These are phyloP conservation scores for Heliamphora exappendiculata DNA, from an alignment of 148 eudicot genomes.

Conservation along the genomic window DNA sequence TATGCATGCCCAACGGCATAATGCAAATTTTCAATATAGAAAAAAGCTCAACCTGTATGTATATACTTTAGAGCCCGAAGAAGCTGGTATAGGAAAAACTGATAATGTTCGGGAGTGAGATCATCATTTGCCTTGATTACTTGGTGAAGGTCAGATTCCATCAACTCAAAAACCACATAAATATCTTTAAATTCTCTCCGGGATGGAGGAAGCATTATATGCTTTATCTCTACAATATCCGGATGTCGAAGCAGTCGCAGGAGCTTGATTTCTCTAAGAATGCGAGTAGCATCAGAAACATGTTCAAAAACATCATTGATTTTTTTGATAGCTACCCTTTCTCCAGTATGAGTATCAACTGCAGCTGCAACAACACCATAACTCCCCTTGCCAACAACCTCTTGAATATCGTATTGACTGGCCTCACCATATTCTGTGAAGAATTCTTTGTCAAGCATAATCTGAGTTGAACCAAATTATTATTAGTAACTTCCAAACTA, in stretches of 20 bases:
- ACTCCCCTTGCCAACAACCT: conserved; percentile 69
- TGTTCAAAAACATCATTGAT: conserved; percentile 50
- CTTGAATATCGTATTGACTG: conserved; percentile 52
- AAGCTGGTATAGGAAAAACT: conserved; percentile 61
- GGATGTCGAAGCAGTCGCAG: conserved; percentile 58
- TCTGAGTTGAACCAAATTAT: conserved; percentile 21
- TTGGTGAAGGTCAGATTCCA: conserved; percentile 63
- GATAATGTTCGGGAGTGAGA: conserved; percentile 58
- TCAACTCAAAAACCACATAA: conserved; percentile 59
- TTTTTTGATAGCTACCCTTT: conserved; percentile 59
- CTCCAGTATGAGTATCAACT: conserved; percentile 64
- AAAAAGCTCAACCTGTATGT: conserved; percentile 41
- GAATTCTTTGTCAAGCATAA: conserved; percentile 56
- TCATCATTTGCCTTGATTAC: conserved; percentile 60
- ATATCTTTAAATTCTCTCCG: conserved; percentile 68
- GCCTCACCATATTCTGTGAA: conserved; percentile 75
- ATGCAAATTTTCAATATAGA: neutral
- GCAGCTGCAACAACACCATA: conserved; percentile 72
- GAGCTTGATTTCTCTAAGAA: conserved; percentile 63
- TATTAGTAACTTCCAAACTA: neutral
- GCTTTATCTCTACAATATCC: conserved; percentile 61
- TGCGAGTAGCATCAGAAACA: conserved; percentile 56
- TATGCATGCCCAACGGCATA: neutral
- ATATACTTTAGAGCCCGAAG: conserved; percentile 61
- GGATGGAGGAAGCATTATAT: conserved; percentile 63